Evolutionary conservation across 192 early-diverging fungal genomes (phyloP).

Genomic region (Entomortierella parvispora): DNA sequence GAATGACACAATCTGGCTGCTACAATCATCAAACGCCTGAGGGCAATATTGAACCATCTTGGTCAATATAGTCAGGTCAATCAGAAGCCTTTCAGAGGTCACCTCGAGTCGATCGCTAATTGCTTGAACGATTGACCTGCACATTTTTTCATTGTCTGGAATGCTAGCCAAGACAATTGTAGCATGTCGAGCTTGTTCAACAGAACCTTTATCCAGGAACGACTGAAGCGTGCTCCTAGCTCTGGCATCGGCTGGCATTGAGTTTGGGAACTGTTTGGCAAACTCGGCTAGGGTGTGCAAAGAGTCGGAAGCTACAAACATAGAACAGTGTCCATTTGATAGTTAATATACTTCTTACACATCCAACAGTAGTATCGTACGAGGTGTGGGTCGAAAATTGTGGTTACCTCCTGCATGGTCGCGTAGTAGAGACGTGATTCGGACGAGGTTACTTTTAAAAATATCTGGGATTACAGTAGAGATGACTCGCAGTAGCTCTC

Average conservation of each 20-base stretch:
- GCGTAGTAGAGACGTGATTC: conserved; percentile 57
- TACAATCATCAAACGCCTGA: conserved; percentile 61
- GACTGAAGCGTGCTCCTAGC: conserved; percentile 39
- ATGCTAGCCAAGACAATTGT: conserved; percentile 75
- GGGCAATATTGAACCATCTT: conserved; percentile 72
- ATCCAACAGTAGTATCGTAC: no score
- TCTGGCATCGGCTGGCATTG: conserved; percentile 50
- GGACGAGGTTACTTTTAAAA: conserved; percentile 61
- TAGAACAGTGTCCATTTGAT: background rate
- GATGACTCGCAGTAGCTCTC: conserved; percentile 33
- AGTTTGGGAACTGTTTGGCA: conserved; percentile 69
- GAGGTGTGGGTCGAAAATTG: no score
- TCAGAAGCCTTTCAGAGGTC: conserved; percentile 42
- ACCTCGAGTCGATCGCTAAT: conserved; percentile 36
- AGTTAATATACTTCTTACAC: no score
- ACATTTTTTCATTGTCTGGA: conserved; percentile 54
- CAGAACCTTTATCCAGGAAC: conserved; percentile 55
- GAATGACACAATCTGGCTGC: conserved; percentile 61
- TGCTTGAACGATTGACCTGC: conserved; percentile 59
- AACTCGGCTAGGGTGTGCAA: conserved; percentile 77
- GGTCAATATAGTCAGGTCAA: conserved; percentile 65
- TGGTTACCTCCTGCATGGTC: conserved; percentile 30
- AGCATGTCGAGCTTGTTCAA: conserved; percentile 76
- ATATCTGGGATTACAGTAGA: conserved; percentile 66
- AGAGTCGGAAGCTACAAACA: conserved; percentile 54